Evolutionary conservation across 2,329 filamentous ascomycete species (phyloP), one percentile per base, ranked within the genome.

Genomic region (Penicillium paneum): DNA sequence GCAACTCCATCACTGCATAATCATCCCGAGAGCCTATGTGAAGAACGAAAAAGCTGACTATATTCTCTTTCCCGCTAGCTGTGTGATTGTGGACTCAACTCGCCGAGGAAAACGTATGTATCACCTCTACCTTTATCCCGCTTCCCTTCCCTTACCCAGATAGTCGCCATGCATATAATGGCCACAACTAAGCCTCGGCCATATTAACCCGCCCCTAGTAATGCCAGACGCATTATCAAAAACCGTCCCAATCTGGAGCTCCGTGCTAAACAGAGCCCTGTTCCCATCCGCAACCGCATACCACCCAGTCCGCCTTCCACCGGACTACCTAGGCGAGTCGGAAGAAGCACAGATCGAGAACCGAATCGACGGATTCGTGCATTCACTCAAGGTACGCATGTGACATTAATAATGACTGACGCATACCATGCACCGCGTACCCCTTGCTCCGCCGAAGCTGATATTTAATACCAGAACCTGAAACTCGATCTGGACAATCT

Each of bases 161-260:
- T 32, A 5, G 17, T 21, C 28, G 3, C 12, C n/a, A 44, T 32
- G 28, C 28, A 28, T 46, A 7, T 10, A 11, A 36, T 13, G 8
- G 11, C 17, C 1, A 24, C n/a, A 5, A 10, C 7, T 12, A 49
- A 17, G 17, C 15, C 35, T 32, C 11, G 1, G 7, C 13, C 13
- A 12, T 26, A 28, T 24, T 49, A 24, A 43, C 51, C 24, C 13
- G 4, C 11, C 13, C 26, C 17, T 59, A 88, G 86, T 83, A 64
- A 96, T 97, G 86, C 93, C 94, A 0, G 94, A 99, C 75, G 92
- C 94, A 15, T 81, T 99, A 17, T 91, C 89, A 64, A 97, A 96
- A 73, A 97, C 94, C 0, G 80, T 97, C 26, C 93, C 94, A 2
- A 89, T 96, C 58, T 99, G 94, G 94, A 92, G 89, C 72, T 84